These are phyloP conservation scores for Podaxis mareebaensis DNA, from an alignment of 768 basidiomycete genomes.

Conservation along the genomic window DNA sequence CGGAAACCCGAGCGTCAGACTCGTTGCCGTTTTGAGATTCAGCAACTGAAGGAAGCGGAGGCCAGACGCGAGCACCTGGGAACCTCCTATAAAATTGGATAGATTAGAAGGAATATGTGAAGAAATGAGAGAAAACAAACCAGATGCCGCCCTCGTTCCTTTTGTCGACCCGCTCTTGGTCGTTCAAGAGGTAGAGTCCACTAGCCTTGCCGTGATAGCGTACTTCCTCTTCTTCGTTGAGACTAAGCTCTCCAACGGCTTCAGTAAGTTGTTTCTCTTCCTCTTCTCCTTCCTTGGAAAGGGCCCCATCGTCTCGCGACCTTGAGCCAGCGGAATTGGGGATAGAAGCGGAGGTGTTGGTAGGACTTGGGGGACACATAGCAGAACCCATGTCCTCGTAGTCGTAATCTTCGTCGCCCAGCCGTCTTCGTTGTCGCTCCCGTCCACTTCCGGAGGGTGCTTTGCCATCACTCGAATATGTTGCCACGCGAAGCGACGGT, in stretches of 20 bases:
- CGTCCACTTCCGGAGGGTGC: constrained; percentile 38
- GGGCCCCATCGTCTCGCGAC: constrained; percentile 7
- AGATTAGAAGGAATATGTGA: constrained; percentile 4
- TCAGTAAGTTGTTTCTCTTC: constrained; percentile 52
- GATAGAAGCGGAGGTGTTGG: constrained; percentile 11
- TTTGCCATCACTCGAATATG: constrained; percentile 28
- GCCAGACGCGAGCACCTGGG: constrained; percentile 90
- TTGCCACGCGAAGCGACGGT: constrained; percentile 12
- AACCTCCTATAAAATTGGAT: constrained; percentile 57
- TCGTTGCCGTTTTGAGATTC: constrained; percentile 34
- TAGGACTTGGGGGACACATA: constrained; percentile 21
- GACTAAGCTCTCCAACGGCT: constrained; percentile 81
- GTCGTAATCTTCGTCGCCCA: constrained; percentile 37
- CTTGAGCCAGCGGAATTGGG: constrained; percentile 1
- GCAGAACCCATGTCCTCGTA: constrained; percentile 22
- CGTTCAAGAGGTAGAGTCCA: constrained; percentile 72
- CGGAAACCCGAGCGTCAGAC: not conserved
- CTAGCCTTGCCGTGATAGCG: constrained; percentile 87
- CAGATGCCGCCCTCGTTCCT: constrained; percentile 79
- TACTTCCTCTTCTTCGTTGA: constrained; percentile 87
- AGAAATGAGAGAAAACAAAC: constrained; percentile 36
- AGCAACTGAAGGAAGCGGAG: constrained; percentile 46
- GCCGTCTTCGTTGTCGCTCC: constrained; percentile 43
- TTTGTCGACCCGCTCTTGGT: constrained; percentile 58
- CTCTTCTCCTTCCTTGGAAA: constrained; percentile 27